A percentile compares a stretch with the other conserved stretches of the same genome.
phyloP scores from a whole-genome alignment of 2,329 filamentous ascomycete genomes.

The Aspergillus sp. region DNA sequence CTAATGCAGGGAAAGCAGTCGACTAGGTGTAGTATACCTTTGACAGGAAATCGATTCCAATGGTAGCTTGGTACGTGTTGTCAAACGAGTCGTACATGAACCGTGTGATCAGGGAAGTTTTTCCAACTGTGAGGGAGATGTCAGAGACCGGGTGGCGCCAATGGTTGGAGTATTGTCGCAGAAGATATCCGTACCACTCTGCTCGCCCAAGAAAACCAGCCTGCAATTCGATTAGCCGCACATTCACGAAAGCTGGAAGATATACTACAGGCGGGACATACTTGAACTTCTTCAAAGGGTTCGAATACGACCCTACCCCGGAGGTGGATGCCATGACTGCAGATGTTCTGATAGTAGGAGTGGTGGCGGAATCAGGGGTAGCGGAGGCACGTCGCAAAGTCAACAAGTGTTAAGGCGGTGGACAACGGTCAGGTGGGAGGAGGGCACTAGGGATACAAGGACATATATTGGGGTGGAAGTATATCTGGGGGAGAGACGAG shows the following conservation, averaged over 20 bases:
- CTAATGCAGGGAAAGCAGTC: neutral
- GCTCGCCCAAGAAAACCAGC: slow-evolving; percentile 95
- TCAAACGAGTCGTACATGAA: slow-evolving; percentile 99
- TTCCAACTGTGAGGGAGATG: slow-evolving; percentile 69
- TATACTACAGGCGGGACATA: slow-evolving; percentile 46
- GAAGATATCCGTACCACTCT: slow-evolving; percentile 72
- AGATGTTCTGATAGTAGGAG: slow-evolving; percentile 24
- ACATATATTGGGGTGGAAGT: slow-evolving; percentile 1
- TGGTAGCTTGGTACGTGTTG: slow-evolving; percentile 99
- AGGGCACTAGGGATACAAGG: slow-evolving; percentile 8
- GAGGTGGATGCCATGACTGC: slow-evolving; percentile 74
- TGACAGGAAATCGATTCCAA: slow-evolving; percentile 98
- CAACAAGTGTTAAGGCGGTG: slow-evolving; percentile 11
- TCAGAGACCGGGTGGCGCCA: slow-evolving; percentile 19
- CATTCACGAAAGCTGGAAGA: neutral
- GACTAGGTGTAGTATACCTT: slow-evolving; percentile 62
- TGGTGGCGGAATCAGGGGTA: slow-evolving; percentile 37
- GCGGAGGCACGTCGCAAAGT: slow-evolving; percentile 12
- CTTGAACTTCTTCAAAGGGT: slow-evolving; percentile 99
- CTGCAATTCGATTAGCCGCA: slow-evolving; percentile 52
- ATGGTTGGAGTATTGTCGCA: slow-evolving; percentile 5
- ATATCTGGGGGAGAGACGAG: neutral
- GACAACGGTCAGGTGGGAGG: slow-evolving; percentile 10
- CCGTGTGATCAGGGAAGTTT: slow-evolving; percentile 96
- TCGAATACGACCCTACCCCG: slow-evolving; percentile 85